Base-by-base conservation (phyloP, 495 filamentous ascomycete genomes). In the Physcia stellaris region DNA sequence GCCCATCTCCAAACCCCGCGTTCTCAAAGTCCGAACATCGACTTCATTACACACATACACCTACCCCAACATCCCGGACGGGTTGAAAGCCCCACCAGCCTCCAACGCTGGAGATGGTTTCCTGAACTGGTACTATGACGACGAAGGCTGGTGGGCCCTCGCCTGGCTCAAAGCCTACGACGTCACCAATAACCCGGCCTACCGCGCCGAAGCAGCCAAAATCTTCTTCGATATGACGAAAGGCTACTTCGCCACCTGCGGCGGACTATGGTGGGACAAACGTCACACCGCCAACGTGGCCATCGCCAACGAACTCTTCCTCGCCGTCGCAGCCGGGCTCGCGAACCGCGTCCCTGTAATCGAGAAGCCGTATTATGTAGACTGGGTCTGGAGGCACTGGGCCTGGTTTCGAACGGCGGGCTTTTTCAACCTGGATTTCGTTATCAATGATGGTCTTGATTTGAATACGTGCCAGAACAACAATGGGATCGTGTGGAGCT, bases 291-390 rank as follows among this genome's bases (percentile, higher is more conserved):
- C 79, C 47, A 72, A 73, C 26, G 80, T 77, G 47, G 76, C 82
- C 10, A 83, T 86, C 45, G 72, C 75, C 36, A 87, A 86, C 54
- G 80, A 84, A 52, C 67, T 86, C 6, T 86, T 75, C 52, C 62
- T 87, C 17, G 65, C 60, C 15, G 68, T 81, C 2, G 80, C 77
- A 4, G 77, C 82, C 7, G 71, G 77, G 45, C 71, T 87, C n/a
- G 78, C 79, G 21, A 83, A 80, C 52, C 72, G 81, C 10, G 62
- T 75, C 0, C 41, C 58, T 17, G 48, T 45, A 13, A 44, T 41
- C 22, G 59, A 57, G 1, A 72, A 68, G 45, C 41, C 55, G 4
- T 59, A 68, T 18, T 84, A 79, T 52, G 49, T 73, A 4, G 39
- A 61, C 37, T 71, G 68, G 46, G 81, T 80, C 6, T 39, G 57